phyloP scores from a whole-genome alignment of 768 basidiomycete genomes.

The Clitopilus hobsonii region DNA sequence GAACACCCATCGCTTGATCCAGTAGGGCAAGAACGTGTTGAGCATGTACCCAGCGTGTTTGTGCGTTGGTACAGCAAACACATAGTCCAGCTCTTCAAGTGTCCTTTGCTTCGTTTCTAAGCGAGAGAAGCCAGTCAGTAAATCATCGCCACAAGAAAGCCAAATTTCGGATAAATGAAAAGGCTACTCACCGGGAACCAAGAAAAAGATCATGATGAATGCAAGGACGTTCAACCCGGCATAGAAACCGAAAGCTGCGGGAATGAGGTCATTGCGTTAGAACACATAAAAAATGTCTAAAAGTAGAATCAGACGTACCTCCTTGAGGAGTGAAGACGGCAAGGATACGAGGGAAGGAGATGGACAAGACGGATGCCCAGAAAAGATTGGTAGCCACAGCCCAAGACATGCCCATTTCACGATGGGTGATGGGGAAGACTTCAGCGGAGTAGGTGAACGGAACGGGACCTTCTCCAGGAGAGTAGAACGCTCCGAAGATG shows the following conservation, averaged over 20 bases:
- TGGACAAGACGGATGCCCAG: conserved; percentile 48
- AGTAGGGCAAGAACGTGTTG: conserved; percentile 42
- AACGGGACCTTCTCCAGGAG: conserved; percentile 86
- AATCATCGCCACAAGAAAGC: neutral
- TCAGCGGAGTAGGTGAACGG: conserved; percentile 91
- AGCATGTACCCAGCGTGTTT: conserved; percentile 41
- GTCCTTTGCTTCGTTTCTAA: conserved; percentile 52
- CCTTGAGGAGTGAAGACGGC: conserved; percentile 36
- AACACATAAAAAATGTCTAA: conserved; percentile 10
- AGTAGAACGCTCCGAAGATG: conserved; percentile 58
- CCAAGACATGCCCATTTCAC: conserved; percentile 64
- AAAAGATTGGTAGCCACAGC: conserved; percentile 47
- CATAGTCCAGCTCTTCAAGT: conserved; percentile 45
- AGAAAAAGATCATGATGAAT: conserved; percentile 51
- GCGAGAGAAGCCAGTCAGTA: neutral
- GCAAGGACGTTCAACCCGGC: conserved; percentile 47
- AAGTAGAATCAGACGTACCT: conserved; percentile 12
- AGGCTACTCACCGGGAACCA: conserved; percentile 41
- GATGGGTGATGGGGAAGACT: conserved; percentile 80
- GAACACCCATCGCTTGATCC: conserved; percentile 41
- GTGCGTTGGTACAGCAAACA: conserved; percentile 46
- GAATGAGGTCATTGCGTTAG: neutral
- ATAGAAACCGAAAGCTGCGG: conserved; percentile 57
- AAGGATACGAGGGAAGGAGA: conserved; percentile 58
- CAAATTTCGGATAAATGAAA: neutral